These are phyloP conservation scores for Colletotrichum lupini DNA, from an alignment of 2,329 filamentous ascomycete species.

Conservation along the genomic window DNA sequence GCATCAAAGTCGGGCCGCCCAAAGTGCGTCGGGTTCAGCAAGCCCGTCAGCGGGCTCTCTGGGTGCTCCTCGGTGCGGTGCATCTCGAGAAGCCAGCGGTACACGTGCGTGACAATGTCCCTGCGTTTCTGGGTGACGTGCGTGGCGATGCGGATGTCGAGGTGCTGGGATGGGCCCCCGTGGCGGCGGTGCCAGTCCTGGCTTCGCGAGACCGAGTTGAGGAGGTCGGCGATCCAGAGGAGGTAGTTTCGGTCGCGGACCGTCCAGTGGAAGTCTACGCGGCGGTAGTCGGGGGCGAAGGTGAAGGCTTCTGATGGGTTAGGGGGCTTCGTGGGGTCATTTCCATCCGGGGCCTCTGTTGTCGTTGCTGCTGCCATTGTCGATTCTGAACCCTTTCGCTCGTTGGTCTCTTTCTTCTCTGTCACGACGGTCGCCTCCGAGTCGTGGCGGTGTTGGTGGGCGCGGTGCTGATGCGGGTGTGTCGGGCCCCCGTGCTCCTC, in stretches of 20 bases:
- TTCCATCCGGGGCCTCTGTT: conserved; percentile 5
- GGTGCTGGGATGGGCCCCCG: conserved; percentile 45
- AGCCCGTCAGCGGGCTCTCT: conserved; percentile 63
- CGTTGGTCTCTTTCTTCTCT: background rate
- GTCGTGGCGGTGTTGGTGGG: conserved; percentile 34
- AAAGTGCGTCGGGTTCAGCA: conserved; percentile 64
- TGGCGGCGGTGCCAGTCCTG: conserved; percentile 52
- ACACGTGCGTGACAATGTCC: conserved; percentile 64
- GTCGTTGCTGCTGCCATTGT: background rate
- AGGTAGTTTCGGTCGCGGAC: conserved; percentile 67
- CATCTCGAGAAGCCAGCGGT: conserved; percentile 66
- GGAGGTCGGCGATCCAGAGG: conserved; percentile 66
- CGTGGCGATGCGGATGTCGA: conserved; percentile 66
- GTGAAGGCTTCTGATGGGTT: conserved; percentile 37
- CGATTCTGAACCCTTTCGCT: background rate
- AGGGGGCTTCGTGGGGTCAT: conserved; percentile 26
- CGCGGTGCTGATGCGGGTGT: background rate
- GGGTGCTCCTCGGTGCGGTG: conserved; percentile 63
- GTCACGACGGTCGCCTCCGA: conserved; percentile 29
- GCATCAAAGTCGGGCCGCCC: conserved; percentile 63
- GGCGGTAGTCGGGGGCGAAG: conserved; percentile 54
- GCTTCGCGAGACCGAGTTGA: conserved; percentile 58
- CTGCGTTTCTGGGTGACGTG: conserved; percentile 67
- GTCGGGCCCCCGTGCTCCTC: conserved; percentile 45
- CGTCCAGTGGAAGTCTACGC: conserved; percentile 71